Conservation (phyloP, 768 basidiomycete genomes). For the Mycena kentingensis region DNA sequence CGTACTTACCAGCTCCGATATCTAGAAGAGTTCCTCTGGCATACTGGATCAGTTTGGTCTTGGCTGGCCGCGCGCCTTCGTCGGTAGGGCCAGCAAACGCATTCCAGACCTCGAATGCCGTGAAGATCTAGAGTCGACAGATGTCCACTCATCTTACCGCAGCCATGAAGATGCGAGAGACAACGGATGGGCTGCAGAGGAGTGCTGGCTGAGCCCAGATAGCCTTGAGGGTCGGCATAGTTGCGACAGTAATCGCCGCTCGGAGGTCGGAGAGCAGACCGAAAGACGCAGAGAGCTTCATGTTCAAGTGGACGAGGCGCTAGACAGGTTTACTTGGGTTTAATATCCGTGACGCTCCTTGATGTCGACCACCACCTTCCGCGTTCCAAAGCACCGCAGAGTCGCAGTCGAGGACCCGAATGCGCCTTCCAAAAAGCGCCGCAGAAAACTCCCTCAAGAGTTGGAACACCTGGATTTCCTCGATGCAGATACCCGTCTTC, state of each 20-base stretch:
- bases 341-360: neutral
- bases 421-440: slow-evolving; percentile 7
- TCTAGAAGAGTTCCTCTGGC: slow-evolving; percentile 67
- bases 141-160: neutral
- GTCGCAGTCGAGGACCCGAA: neutral
- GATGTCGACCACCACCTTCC: neutral
- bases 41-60: slow-evolving; percentile 52
- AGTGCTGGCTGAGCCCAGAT: slow-evolving; percentile 45
- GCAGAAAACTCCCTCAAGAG: neutral
- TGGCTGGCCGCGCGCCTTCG: slow-evolving; percentile 39
- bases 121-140: neutral
- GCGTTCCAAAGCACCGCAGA: neutral
- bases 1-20: slow-evolving; percentile 59
- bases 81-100: slow-evolving; percentile 52
- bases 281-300: slow-evolving; percentile 51
- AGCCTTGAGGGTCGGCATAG: slow-evolving; percentile 47
- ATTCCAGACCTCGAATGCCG: slow-evolving; percentile 47
- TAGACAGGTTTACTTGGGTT: neutral
- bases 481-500: neutral
- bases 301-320: slow-evolving; percentile 24
- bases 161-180: slow-evolving; percentile 61
- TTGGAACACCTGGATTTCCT: slow-evolving; percentile 12
- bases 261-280: slow-evolving; percentile 45
- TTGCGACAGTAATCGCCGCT: slow-evolving; percentile 38
- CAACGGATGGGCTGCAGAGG: slow-evolving; percentile 42